These are phyloP conservation scores for Yamadazyma ubonensis DNA, from an alignment of 805 yeast species.

Conservation along the genomic window DNA sequence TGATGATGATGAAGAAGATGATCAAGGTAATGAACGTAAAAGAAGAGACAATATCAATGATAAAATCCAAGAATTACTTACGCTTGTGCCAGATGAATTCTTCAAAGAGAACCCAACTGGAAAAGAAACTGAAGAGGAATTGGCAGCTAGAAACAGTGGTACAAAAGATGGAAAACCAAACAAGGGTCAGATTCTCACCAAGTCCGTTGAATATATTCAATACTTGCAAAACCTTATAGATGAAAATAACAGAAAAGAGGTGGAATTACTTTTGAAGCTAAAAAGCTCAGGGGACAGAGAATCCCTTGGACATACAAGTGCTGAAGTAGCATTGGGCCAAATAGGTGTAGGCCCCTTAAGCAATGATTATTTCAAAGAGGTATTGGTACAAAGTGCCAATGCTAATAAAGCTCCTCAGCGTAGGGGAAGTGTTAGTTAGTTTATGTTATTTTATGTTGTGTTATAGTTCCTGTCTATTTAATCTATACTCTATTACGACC, in stretches of 20 bases:
- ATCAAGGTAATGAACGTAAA: slow-evolving; percentile 40
- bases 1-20: slow-evolving; percentile 28
- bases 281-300: slow-evolving; percentile 46
- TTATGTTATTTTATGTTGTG: background rate
- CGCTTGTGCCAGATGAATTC: slow-evolving; percentile 36
- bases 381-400: slow-evolving; percentile 24
- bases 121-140: slow-evolving; percentile 25
- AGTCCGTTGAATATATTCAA: slow-evolving; percentile 71
- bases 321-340: slow-evolving; percentile 70
- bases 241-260: slow-evolving; percentile 73
- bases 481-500: slow-evolving; percentile 26
- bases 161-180: slow-evolving; percentile 84
- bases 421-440: slow-evolving; percentile 17
- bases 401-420: slow-evolving; percentile 21
- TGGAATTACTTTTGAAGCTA: slow-evolving; percentile 62
- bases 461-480: slow-evolving; percentile 1
- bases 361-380: slow-evolving; percentile 33
- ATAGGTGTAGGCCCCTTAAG: slow-evolving; percentile 84
- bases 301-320: slow-evolving; percentile 63
- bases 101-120: slow-evolving; percentile 18
- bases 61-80: slow-evolving; percentile 42
- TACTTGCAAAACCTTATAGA: slow-evolving; percentile 71
- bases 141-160: slow-evolving; percentile 43
- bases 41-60: slow-evolving; percentile 46
- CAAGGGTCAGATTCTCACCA: slow-evolving; percentile 76